phyloP scores from a whole-genome alignment of 148 eudicot genomes.

The Rhododendron kiyosumense region DNA sequence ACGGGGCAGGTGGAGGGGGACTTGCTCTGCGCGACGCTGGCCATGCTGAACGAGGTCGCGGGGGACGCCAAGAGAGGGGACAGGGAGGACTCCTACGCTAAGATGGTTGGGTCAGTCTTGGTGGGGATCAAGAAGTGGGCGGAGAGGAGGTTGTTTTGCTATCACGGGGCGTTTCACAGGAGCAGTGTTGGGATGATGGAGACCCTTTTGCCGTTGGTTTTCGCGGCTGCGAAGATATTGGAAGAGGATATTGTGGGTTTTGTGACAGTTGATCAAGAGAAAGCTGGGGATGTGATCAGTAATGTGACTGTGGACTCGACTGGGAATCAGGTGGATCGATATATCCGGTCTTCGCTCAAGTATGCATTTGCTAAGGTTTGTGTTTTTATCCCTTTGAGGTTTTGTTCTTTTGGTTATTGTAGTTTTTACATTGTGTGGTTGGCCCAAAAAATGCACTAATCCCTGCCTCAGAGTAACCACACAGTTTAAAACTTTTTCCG shows the following conservation, averaged over 20 bases:
- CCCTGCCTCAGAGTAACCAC: background rate
- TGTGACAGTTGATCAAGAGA: constrained; percentile 30
- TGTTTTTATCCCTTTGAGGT: background rate
- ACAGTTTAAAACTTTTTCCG: no score
- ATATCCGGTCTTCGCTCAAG: constrained; percentile 62
- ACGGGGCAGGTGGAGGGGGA: constrained; percentile 77
- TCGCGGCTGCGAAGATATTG: constrained; percentile 49
- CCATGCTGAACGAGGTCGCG: constrained; percentile 71
- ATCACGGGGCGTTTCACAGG: constrained; percentile 47
- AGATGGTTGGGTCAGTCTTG: constrained; percentile 51
- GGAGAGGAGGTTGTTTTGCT: constrained; percentile 57
- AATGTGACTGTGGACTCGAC: constrained; percentile 14
- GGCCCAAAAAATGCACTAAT: background rate
- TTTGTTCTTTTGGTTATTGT: background rate
- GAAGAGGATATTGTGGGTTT: constrained; percentile 56
- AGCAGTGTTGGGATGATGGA: constrained; percentile 43
- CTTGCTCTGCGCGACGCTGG: constrained; percentile 48
- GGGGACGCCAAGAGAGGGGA: constrained; percentile 61
- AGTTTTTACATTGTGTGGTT: background rate
- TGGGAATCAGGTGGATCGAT: constrained; percentile 63
- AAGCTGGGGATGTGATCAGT: constrained; percentile 21
- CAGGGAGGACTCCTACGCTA: constrained; percentile 47
- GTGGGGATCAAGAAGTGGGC: constrained; percentile 65
- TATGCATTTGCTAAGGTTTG: constrained; percentile 68
- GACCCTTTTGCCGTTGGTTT: constrained; percentile 55